These are phyloP conservation scores for Clavulina sp. DNA, from an alignment of 768 basidiomycete species.

Conservation along the genomic window DNA sequence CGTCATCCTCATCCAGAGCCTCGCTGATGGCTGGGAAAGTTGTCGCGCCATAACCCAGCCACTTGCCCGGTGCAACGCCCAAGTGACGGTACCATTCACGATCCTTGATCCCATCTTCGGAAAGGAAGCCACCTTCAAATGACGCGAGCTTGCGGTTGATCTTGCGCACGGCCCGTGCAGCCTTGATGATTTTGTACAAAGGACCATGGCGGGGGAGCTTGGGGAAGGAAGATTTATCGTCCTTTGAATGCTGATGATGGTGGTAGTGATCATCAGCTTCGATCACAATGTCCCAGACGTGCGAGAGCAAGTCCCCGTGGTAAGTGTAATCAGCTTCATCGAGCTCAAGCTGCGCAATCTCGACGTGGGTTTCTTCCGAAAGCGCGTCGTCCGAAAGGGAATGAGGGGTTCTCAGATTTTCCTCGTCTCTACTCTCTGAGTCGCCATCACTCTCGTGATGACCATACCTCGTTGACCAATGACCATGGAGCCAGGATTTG, in stretches of 20 bases:
- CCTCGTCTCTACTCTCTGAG: too few relatives aligned
- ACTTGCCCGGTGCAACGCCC: slow-evolving; percentile 74
- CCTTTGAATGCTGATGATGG: slow-evolving; percentile 5
- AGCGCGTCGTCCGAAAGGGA: slow-evolving; percentile 4
- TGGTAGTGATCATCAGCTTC: neutral
- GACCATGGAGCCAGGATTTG: too few relatives aligned
- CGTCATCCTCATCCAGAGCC: slow-evolving; percentile 14
- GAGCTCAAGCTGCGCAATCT: slow-evolving; percentile 1
- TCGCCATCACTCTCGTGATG: too few relatives aligned
- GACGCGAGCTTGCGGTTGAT: slow-evolving; percentile 48
- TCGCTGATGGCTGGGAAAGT: slow-evolving; percentile 17
- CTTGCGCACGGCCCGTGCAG: slow-evolving; percentile 36
- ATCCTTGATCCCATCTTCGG: slow-evolving; percentile 29
- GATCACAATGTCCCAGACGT: neutral
- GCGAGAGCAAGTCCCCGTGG: neutral
- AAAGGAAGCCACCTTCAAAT: slow-evolving; percentile 72
- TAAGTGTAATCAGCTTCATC: neutral
- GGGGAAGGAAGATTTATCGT: neutral
- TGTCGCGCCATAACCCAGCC: slow-evolving; percentile 27
- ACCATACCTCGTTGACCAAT: too few relatives aligned
- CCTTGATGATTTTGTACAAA: slow-evolving; percentile 28
- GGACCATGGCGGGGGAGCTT: neutral
- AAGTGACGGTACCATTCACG: slow-evolving; percentile 70
- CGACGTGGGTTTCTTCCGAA: slow-evolving; percentile 10
- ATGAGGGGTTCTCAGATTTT: too few relatives aligned